Evolutionary conservation across 2,329 filamentous ascomycete genomes (phyloP), one percentile per base, ranked within the genome.

Genomic region (Sporothrix luriei): DNA sequence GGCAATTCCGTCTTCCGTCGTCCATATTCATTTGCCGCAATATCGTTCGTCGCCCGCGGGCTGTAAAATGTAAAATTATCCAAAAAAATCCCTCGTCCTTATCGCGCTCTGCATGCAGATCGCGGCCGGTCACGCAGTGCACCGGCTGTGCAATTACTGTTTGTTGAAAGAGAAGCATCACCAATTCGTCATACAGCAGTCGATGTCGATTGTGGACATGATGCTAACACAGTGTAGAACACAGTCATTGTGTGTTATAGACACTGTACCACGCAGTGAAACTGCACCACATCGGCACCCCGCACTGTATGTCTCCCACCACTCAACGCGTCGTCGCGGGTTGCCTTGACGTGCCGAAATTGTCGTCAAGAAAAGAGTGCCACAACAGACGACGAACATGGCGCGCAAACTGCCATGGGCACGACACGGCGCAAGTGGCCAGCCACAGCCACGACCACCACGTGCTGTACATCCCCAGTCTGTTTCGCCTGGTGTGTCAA

Each of bases 401-500:
- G 72, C 70, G 4, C 73, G 73, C 33, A 73, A 73, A 49, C 70
- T 75, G 4, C 74, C 74, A 9, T 75, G 74, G 74, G 69, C 71
- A 48, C 65, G 71, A 19, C 51, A 21, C 4, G 40, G 38, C 11
- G 21, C n/a, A 21, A 51, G n/a, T 3, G 48, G 11, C 5, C 61
- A 26, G 61, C 5, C 38, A 9, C 59, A 19, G n/a, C 38, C 21
- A 43, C 52, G 26, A 9, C n/a, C 5, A 40, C 33, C 38, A 19
- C 11, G 38, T 24, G 57, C 46, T 14, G 43, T 14, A 19, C 51
- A 48, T 14, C 43, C 52, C 16, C 68, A n/a, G 0, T 65, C 66
- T 1, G 46, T 52, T 14, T 68, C 69, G 19, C 66, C 57, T 2
- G 38, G 55, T 0, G 19, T 33, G 11, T 61, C 55, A 1, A 19